A percentile compares a stretch with the other conserved stretches of the same genome.
These are phyloP conservation scores for Euphorbia pulcherrima DNA, from an alignment of 345 rosid species.

Conservation along the genomic window DNA sequence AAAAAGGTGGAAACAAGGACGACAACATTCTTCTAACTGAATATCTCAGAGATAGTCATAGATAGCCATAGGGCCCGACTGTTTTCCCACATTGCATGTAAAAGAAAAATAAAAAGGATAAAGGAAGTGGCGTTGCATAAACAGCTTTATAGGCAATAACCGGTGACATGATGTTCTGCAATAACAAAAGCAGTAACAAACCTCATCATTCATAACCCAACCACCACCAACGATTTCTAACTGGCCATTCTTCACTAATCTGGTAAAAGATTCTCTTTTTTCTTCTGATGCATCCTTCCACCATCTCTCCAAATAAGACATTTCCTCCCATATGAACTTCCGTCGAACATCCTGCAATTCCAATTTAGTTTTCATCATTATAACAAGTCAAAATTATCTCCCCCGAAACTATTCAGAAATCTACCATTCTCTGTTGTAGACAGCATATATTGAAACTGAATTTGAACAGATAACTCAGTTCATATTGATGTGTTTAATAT, in stretches of 20 bases:
- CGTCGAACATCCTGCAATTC: slow-evolving; percentile 64
- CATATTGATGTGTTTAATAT: background rate
- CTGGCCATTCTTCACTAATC: slow-evolving; percentile 84
- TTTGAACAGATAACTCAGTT: background rate
- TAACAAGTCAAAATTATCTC: slow-evolving; percentile 3
- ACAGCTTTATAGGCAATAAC: background rate
- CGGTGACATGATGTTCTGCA: background rate
- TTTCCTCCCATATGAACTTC: slow-evolving; percentile 99
- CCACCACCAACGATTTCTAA: slow-evolving; percentile 98
- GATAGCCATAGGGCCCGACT: background rate
- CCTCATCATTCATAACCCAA: slow-evolving; percentile 99
- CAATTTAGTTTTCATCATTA: slow-evolving; percentile 15
- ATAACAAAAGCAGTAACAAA: slow-evolving; percentile 16
- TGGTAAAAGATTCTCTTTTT: slow-evolving; percentile 59
- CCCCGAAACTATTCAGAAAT: background rate
- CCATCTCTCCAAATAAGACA: slow-evolving; percentile 97
- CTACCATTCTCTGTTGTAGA: background rate
- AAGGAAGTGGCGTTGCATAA: background rate
- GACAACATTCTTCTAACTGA: background rate
- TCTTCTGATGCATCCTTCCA: slow-evolving; percentile 84
- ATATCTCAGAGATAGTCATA: background rate
- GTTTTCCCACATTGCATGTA: background rate
- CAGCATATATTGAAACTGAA: background rate
- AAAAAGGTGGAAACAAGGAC: background rate
- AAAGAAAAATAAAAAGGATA: background rate